Base-by-base conservation (phyloP, 352 stramenopile species). In the Lagenidium sp. region DNA sequence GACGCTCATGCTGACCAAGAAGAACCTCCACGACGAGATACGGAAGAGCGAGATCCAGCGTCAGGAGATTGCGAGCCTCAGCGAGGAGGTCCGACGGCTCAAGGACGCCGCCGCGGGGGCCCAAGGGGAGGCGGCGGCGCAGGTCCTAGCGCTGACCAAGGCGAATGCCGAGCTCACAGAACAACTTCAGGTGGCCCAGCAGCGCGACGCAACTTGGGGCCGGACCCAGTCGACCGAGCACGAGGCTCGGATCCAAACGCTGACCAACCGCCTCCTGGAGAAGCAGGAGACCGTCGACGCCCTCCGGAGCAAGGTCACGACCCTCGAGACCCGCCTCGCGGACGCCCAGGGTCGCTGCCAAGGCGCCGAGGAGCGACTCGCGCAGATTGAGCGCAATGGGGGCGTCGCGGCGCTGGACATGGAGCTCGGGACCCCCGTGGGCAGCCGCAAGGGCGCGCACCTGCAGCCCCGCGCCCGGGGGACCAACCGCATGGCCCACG, bases 281-380 rank as follows among this genome's bases (percentile, higher is more conserved):
- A 93, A 93, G 53, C 80, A 93, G 35, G 80, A 90, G 40, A 77
- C 57, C 0, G 65, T 93, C 24, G 80, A 93, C 31, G 63, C 61
- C 0, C 36, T 89, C 26, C 77, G 75, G 1, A 86, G 59, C 48
- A 73, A 70, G 28, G 57, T 75, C 36, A 80, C 74, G 36, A 86
- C 74, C 18, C 68, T 93, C 30, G 70, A 89, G 30, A 60, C 85
- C 12, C 80, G 80, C 31, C 57, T 90, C 18, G 53, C 66, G 25
- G 73, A 87, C 41, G 54, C 69, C 4, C 69, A 79, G 26, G 60
- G 52, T 23, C 56, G 65, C 8, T 62, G 43, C 3, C 49, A 72
- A 46, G 54, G 38, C n/a, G 65, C 74, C 1, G 70, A 89, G 49
- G 71, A 82, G 40, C 78, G 72, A 25, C 41, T 83, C 26, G 43